Base-by-base conservation (phyloP, 1,284 basidiomycete genomes). In the Neonothopanus nambi region DNA sequence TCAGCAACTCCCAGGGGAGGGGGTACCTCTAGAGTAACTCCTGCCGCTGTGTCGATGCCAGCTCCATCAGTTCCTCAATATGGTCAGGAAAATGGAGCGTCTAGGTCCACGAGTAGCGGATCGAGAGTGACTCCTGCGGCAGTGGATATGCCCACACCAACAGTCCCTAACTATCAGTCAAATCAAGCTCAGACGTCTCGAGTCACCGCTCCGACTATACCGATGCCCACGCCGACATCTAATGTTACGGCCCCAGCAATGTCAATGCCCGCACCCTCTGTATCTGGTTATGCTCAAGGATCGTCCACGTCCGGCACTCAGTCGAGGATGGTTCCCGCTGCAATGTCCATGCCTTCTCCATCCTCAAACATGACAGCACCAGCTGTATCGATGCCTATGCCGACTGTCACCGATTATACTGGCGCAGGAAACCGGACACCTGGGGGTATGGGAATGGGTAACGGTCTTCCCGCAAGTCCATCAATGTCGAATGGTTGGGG, bases 101-200 rank as follows among this genome's bases (percentile, higher is more conserved):
- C 26, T 28, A 28, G 11, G 26, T 28, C 26, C 11, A 28, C 5
- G 17, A 33, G 37, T 15, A 43, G 38, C 30, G 37, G 43, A 8
- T 52, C 51, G 2, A 18, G 43, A 35, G 47, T 52, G 28, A 52
- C 43, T 4, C 37, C 44, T n/a, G 26, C 51, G 3, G 43, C 20
- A 7, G 11, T 40, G 21, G 18, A 24, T n/a, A 52, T 52, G 51
- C 51, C 51, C 23, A 26, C 33, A 24, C 49, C 49, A 9, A 42
- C 30, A 17, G 40, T 38, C 12, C 37, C 48, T 8, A 28, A 36
- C 15, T 50, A 42, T 23, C 21, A 37, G 5, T 5, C 43, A 15
- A 45, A 20, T 42, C 36, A 26, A 17, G 7, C 36, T 49, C 37
- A 30, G 9, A 30, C 51, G 2, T 45, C 42, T 17, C 37, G 41